phyloP scores from a whole-genome alignment of 805 yeast genomes.

The Metschnikowia baotianmanensis region DNA sequence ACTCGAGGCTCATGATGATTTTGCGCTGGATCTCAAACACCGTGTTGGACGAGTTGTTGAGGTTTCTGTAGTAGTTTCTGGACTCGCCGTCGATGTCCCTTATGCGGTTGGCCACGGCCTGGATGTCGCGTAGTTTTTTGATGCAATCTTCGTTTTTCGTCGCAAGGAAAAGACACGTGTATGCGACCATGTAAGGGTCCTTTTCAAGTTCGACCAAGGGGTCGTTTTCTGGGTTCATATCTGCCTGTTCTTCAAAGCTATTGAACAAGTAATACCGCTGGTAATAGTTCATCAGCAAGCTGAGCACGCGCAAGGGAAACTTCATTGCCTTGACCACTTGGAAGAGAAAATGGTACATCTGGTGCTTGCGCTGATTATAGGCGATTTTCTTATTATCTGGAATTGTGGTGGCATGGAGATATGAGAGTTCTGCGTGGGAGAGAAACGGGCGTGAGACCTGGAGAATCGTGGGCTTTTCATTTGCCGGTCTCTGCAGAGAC shows the following conservation, averaged over 20 bases:
- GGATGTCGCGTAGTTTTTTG: constrained; percentile 66
- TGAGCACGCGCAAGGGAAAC: constrained; percentile 68
- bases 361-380: constrained; percentile 51
- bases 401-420: constrained; percentile 52
- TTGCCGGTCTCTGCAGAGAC: background rate
- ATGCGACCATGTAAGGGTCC: constrained; percentile 59
- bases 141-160: constrained; percentile 82
- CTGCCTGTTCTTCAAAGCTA: constrained; percentile 42
- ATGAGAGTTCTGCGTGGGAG: constrained; percentile 50
- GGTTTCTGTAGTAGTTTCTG: constrained; percentile 19
- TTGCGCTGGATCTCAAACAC: constrained; percentile 54
- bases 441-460: constrained; percentile 62
- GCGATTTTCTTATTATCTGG: constrained; percentile 43
- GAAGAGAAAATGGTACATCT: constrained; percentile 53
- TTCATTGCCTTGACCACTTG: constrained; percentile 53
- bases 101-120: constrained; percentile 46
- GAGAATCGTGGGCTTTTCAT: constrained; percentile 18
- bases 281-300: constrained; percentile 67
- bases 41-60: constrained; percentile 13
- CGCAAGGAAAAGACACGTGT: constrained; percentile 68
- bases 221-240: constrained; percentile 22
- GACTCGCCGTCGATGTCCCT: constrained; percentile 37
- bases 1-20: constrained; percentile 59
- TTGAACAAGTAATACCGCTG: constrained; percentile 71
- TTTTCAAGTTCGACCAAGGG: constrained; percentile 27